Conservation (phyloP, 345 rosid species). For the Kandelia obovata region DNA sequence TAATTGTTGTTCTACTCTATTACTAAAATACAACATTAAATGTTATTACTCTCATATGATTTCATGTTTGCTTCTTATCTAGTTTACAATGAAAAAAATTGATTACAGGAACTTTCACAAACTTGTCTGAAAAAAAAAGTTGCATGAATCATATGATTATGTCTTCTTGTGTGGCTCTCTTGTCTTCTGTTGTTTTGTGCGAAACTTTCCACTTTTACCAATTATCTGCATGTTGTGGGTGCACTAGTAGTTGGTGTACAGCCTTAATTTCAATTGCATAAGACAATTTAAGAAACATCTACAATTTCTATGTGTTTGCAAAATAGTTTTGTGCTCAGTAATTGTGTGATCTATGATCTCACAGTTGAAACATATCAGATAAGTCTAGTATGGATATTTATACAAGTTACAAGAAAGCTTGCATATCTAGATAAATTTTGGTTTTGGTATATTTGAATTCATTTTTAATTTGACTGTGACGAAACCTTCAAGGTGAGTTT, state of each 20-base stretch:
- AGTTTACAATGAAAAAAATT: neutral
- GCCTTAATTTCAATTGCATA: neutral
- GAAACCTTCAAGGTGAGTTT: no score
- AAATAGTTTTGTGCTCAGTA: neutral
- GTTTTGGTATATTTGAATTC: neutral
- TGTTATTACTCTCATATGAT: neutral
- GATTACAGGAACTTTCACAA: neutral
- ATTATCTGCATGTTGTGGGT: constrained; percentile 1
- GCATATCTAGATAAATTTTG: neutral
- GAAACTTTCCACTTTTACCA: neutral
- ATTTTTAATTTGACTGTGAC: neutral
- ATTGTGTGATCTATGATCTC: neutral
- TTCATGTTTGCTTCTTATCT: no score
- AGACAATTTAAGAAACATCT: neutral
- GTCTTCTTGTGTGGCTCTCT: neutral
- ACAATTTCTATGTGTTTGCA: neutral
- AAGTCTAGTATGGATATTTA: neutral
- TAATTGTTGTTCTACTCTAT: neutral
- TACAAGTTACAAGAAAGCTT: neutral
- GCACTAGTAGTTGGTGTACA: neutral
- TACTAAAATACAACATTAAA: neutral
- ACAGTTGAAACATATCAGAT: neutral
- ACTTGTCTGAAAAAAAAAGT: neutral
- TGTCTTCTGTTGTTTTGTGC: neutral
- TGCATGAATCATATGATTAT: constrained; percentile 2